A percentile compares a stretch with the other conserved stretches of the same genome.
These are phyloP conservation scores for Fusarium torulosum DNA, from an alignment of 2,329 filamentous ascomycete genomes.

Conservation along the genomic window DNA sequence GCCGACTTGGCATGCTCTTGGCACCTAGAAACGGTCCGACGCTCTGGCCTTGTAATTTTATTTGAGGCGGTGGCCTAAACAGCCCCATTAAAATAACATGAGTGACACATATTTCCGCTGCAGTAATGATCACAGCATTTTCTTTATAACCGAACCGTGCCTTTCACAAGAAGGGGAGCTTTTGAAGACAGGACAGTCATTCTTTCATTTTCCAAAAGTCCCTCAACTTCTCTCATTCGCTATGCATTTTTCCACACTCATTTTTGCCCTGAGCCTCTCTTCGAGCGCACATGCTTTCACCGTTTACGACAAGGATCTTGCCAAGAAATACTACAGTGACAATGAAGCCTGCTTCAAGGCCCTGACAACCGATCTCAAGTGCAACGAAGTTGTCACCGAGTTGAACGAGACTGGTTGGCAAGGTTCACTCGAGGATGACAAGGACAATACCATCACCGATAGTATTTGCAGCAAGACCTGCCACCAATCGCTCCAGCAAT, in stretches of 20 bases:
- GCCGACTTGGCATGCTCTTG: not conserved
- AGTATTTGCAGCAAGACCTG: conserved; percentile 1
- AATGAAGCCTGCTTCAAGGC: not conserved
- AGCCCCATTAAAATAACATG: not conserved
- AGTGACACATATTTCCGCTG: not conserved
- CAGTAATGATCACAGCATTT: not conserved
- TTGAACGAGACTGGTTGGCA: not conserved
- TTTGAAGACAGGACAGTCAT: not conserved
- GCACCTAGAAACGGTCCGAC: not conserved
- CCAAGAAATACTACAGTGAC: not conserved
- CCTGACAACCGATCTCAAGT: not conserved
- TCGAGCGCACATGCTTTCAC: not conserved
- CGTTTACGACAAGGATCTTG: not conserved
- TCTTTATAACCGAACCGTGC: not conserved
- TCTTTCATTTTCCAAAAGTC: not conserved
- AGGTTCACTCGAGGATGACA: not conserved
- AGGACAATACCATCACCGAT: not conserved
- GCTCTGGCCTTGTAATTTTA: not conserved
- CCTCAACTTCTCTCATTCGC: not conserved
- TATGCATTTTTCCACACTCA: not conserved
- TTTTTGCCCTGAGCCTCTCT: not conserved
- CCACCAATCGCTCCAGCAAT: not conserved
- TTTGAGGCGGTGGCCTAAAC: not conserved
- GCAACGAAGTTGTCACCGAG: not conserved
- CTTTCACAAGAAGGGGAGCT: not conserved